Conservation (phyloP, 768 basidiomycete species). For the Tremella fuciformis region DNA sequence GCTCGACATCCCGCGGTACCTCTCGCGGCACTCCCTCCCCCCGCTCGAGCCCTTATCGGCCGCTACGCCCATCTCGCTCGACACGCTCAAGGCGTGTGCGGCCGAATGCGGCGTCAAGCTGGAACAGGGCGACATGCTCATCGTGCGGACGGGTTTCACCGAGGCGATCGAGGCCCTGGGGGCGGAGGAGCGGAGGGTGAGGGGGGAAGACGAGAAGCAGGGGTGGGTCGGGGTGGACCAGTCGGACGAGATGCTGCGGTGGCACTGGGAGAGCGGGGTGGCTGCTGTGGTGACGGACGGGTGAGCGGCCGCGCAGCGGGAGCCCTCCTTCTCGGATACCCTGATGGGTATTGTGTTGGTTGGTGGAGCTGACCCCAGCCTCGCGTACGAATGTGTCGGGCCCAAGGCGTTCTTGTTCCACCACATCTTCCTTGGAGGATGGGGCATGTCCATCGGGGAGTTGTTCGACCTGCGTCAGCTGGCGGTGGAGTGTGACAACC, state of each 20-base stretch:
- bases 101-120: conserved; percentile 11
- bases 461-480: conserved; percentile 6
- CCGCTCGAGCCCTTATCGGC: conserved; percentile 9
- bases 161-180: conserved; percentile 5
- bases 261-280: conserved; percentile 18
- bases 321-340: too few species aligned
- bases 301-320: conserved; percentile 11
- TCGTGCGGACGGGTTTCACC: conserved; percentile 15
- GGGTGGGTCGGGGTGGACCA: conserved; percentile 7
- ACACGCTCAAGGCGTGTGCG: background rate
- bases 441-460: conserved; percentile 17
- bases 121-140: conserved; percentile 12
- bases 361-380: conserved; percentile 5
- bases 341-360: too few species aligned
- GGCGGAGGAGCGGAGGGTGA: background rate
- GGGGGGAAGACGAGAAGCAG: background rate
- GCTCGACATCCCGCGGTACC: conserved; percentile 12
- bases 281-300: conserved; percentile 16
- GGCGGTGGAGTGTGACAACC: conserved; percentile 15
- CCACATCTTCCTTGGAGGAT: conserved; percentile 12
- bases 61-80: conserved; percentile 4
- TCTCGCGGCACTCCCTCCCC: background rate
- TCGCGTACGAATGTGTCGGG: background rate
- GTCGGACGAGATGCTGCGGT: conserved; percentile 8
- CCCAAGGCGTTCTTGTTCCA: conserved; percentile 6